These are phyloP conservation scores for Paecilomyces formosus DNA, from an alignment of 2,329 filamentous ascomycete genomes.

Conservation along the genomic window DNA sequence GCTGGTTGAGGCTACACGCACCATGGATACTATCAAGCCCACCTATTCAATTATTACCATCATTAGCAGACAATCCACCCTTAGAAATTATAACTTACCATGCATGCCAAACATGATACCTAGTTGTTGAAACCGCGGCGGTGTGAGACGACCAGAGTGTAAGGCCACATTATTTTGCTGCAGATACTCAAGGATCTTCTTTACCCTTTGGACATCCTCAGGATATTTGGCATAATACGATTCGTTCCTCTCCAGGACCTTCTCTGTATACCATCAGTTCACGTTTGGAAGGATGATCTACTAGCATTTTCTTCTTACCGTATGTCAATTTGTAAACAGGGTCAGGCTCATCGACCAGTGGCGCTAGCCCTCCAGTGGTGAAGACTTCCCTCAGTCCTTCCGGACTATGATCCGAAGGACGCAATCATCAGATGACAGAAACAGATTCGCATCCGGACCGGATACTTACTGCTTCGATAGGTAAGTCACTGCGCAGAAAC, in stretches of 20 bases:
- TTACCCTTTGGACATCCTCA: slow-evolving; percentile 64
- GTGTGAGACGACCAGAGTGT: slow-evolving; percentile 64
- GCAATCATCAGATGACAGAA: neutral
- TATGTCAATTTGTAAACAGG: slow-evolving; percentile 70
- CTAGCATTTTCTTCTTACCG: slow-evolving; percentile 20
- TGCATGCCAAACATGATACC: slow-evolving; percentile 74
- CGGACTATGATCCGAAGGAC: slow-evolving; percentile 40
- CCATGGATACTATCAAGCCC: slow-evolving; percentile 68
- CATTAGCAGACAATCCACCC: neutral
- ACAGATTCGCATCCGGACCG: neutral
- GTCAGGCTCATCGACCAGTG: slow-evolving; percentile 63
- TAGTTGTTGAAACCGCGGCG: slow-evolving; percentile 66
- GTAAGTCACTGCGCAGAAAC: slow-evolving; percentile 78
- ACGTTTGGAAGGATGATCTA: neutral
- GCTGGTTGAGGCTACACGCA: slow-evolving; percentile 14
- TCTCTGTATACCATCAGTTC: slow-evolving; percentile 33
- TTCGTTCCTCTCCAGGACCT: slow-evolving; percentile 63
- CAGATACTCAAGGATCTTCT: slow-evolving; percentile 59
- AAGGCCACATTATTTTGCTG: slow-evolving; percentile 55
- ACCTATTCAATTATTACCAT: slow-evolving; percentile 30
- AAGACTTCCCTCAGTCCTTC: slow-evolving; percentile 76
- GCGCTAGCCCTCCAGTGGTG: slow-evolving; percentile 74
- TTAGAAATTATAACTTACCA: slow-evolving; percentile 32
- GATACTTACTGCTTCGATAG: slow-evolving; percentile 58
- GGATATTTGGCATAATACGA: slow-evolving; percentile 81